These are phyloP conservation scores for Lyophyllum shimeji DNA, from an alignment of 768 basidiomycete species.

Conservation along the genomic window DNA sequence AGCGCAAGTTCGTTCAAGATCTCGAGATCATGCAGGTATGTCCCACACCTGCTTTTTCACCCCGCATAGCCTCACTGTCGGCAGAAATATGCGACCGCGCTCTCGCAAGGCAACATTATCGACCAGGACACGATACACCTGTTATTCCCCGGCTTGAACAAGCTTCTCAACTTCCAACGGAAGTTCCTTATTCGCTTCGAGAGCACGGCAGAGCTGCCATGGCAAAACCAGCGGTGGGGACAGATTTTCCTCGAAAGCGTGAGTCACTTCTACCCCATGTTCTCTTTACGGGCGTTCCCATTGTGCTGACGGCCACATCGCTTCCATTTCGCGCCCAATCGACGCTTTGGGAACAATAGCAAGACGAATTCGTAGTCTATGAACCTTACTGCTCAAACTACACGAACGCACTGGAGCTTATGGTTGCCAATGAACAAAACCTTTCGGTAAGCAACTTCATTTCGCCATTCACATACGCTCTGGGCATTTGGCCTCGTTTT, in stretches of 20 bases:
- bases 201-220: conserved; percentile 77
- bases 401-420: conserved; percentile 80
- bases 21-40: conserved; percentile 93
- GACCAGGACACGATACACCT: conserved; percentile 95
- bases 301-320: conserved; percentile 38
- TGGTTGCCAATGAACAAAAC: conserved; percentile 84
- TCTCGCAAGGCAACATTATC: conserved; percentile 81
- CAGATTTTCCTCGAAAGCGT: conserved; percentile 81
- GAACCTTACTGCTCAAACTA: conserved; percentile 98
- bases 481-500: conserved; percentile 7
- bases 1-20: conserved; percentile 95
- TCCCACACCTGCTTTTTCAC: conserved; percentile 14
- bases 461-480: conserved; percentile 17
- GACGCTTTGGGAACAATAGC: conserved; percentile 60
- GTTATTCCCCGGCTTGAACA: conserved; percentile 93
- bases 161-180: conserved; percentile 94
- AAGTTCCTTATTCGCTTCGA: conserved; percentile 91
- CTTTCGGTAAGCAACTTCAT: conserved; percentile 62
- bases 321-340: conserved; percentile 16
- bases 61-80: conserved; percentile 18
- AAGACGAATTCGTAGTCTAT: conserved; percentile 94
- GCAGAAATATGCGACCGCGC: conserved; percentile 86
- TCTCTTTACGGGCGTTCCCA: conserved; percentile 39
- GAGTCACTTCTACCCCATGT: conserved; percentile 40
- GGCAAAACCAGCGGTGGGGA: conserved; percentile 89